A percentile compares a stretch with the other conserved stretches of the same genome.
These are phyloP conservation scores for Annulohypoxylon moriforme DNA, from an alignment of 495 filamentous ascomycete genomes.

Conservation along the genomic window DNA sequence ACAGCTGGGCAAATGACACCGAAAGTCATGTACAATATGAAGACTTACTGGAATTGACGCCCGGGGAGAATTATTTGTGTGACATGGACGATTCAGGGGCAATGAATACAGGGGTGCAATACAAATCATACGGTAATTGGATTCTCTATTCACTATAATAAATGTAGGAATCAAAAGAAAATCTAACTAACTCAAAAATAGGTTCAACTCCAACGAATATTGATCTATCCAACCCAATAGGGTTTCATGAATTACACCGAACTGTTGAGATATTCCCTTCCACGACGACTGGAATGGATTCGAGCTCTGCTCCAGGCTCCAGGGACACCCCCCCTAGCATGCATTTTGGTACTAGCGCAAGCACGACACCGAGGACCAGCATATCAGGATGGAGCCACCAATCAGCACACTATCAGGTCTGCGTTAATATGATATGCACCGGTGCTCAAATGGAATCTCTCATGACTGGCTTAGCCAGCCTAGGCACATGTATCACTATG, in stretches of 20 bases:
- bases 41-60: background rate
- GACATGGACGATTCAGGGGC: background rate
- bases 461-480: background rate
- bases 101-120: background rate
- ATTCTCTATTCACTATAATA: background rate
- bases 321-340: background rate
- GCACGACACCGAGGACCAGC: conserved; percentile 1
- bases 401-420: background rate
- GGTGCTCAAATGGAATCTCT: background rate
- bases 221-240: background rate
- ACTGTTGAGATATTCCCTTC: background rate
- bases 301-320: background rate
- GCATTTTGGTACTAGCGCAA: background rate
- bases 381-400: conserved; percentile 10
- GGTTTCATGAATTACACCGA: background rate
- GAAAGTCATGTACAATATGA: background rate
- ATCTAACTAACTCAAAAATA: background rate
- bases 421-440: background rate
- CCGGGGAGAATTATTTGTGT: background rate
- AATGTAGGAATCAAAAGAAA: too few species aligned
- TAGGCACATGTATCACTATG: conserved; percentile 4
- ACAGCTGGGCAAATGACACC: background rate
- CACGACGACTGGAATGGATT: background rate
- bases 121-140: background rate
- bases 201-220: background rate